These are phyloP conservation scores for Aspergillus egyptiacus DNA, from an alignment of 495 filamentous ascomycete genomes.

Conservation along the genomic window DNA sequence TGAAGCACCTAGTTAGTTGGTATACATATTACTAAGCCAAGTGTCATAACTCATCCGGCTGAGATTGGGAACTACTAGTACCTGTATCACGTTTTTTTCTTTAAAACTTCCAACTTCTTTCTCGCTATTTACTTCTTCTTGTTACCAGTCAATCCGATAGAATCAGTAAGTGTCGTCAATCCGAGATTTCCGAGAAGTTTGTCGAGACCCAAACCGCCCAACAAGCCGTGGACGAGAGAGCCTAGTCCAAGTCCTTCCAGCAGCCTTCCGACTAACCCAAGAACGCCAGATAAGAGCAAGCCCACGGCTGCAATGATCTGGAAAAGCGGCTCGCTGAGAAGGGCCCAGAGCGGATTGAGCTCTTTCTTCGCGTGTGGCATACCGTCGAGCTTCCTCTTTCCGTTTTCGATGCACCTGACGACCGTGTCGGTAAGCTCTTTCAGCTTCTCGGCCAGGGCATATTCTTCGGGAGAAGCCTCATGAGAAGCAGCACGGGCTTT, in stretches of 20 bases:
- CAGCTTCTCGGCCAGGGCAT: conserved; percentile 73
- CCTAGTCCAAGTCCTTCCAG: conserved; percentile 82
- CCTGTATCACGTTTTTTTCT: no score
- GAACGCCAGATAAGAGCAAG: conserved; percentile 72
- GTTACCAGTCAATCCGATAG: conserved; percentile 41
- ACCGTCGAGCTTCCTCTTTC: conserved; percentile 76
- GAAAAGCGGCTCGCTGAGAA: conserved; percentile 78
- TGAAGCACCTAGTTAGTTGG: no score
- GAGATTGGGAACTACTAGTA: not conserved
- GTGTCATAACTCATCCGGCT: no score
- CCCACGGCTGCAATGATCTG: conserved; percentile 93
- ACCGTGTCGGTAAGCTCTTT: conserved; percentile 65
- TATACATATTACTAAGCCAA: no score
- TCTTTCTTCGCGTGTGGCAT: conserved; percentile 95
- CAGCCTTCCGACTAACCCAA: conserved; percentile 73
- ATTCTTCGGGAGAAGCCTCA: conserved; percentile 83
- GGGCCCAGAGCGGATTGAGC: conserved; percentile 79
- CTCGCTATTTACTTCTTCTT: conserved; percentile 17
- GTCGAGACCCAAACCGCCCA: conserved; percentile 74
- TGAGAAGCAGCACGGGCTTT: conserved; percentile 74
- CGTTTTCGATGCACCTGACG: conserved; percentile 74
- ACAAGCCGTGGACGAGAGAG: conserved; percentile 67
- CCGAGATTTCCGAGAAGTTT: conserved; percentile 72
- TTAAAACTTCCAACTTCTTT: no score
- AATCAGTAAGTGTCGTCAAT: conserved; percentile 52